phyloP scores from a whole-genome alignment of 257 asterid genomes.

The Perilla frutescens region DNA sequence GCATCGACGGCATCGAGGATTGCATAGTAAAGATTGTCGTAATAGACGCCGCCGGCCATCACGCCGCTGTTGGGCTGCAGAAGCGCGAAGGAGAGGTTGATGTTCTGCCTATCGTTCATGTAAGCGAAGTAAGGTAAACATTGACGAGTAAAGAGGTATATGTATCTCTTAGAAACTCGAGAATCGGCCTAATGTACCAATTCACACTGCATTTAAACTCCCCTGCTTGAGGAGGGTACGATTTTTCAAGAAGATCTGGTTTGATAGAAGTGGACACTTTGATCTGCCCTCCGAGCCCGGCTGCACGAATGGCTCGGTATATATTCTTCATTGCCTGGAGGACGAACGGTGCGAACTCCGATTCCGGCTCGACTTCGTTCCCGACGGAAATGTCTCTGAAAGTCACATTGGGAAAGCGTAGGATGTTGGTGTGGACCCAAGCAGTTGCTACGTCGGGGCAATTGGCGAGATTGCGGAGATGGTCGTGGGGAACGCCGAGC shows the following conservation, averaged over 20 bases:
- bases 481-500: conserved; percentile 27
- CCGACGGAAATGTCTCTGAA: conserved; percentile 41
- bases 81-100: neutral
- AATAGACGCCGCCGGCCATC: neutral
- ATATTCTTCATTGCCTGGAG: conserved; percentile 36
- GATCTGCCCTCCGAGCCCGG: conserved; percentile 23
- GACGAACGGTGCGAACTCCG: conserved; percentile 17
- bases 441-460: conserved; percentile 34
- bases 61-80: conserved; percentile 16
- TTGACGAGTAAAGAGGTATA: neutral
- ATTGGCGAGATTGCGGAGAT: conserved; percentile 27
- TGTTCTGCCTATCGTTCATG: neutral
- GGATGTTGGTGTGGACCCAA: too few species aligned
- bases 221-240: too few species aligned
- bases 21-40: conserved; percentile 5
- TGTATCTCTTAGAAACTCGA: too few species aligned
- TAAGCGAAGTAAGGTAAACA: too few species aligned
- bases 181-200: too few species aligned
- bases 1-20: conserved; percentile 8
- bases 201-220: too few species aligned
- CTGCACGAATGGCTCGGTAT: conserved; percentile 14
- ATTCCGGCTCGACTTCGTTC: conserved; percentile 40
- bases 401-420: conserved; percentile 17
- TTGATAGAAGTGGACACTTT: conserved; percentile 24
- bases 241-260: neutral